phyloP scores from a whole-genome alignment of 257 asterid species.

The Handroanthus guayacan region DNA sequence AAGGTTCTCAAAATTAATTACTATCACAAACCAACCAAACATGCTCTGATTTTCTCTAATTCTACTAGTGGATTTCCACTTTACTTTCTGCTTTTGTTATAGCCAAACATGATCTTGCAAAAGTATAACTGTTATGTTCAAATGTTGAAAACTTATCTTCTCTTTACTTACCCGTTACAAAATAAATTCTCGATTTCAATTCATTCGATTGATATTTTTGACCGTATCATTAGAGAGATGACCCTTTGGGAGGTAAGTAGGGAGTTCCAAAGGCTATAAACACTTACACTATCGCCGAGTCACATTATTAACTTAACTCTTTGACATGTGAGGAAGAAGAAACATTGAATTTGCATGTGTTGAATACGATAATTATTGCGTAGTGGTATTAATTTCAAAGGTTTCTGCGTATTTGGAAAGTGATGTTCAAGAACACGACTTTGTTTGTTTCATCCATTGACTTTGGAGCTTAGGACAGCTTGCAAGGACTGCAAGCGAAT shows the following conservation, averaged over 20 bases:
- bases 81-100: too few species aligned
- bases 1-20: too few species aligned
- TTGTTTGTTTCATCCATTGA: conserved; percentile 48
- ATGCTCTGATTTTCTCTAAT: too few species aligned
- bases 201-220: too few species aligned
- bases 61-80: too few species aligned
- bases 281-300: conserved; percentile 50
- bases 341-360: background rate
- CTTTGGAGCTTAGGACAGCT: conserved; percentile 42
- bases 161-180: too few species aligned
- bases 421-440: conserved; percentile 29
- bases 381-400: conserved; percentile 33
- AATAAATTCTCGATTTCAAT: too few species aligned
- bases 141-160: too few species aligned
- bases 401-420: conserved; percentile 32
- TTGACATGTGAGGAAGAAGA: conserved; percentile 4
- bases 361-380: conserved; percentile 34
- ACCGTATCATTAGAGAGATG: conserved; percentile 6
- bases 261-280: conserved; percentile 24
- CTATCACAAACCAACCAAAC: too few species aligned
- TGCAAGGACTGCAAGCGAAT: conserved; percentile 42
- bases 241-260: conserved; percentile 27
- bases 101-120: too few species aligned
- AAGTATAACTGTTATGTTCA: too few species aligned
- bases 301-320: conserved; percentile 36